Evolutionary conservation across 345 rosid genomes (phyloP), one percentile per base, ranked within the genome.

Genomic region (Microcos paniculata): DNA sequence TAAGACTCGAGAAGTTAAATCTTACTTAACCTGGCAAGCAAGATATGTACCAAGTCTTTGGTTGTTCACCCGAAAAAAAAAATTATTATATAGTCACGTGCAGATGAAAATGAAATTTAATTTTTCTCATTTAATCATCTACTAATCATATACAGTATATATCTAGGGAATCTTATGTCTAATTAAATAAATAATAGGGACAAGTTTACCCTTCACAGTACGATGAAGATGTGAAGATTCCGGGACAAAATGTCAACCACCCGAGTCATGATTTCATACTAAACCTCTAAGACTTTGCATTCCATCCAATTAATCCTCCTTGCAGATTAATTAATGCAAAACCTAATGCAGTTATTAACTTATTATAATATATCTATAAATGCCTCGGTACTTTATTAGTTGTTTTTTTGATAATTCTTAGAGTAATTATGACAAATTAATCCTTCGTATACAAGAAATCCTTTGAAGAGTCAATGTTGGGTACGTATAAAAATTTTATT

Each of bases 11-110:
- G 9, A 58, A 12, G 35, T 58, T 12, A 26, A 58, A 13, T n/a
- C 18, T n/a, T 33, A 12, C 18, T 35, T 35, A 35, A 5, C n/a
- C n/a, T n/a, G n/a, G n/a, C n/a, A n/a, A n/a, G n/a, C 9, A 51
- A 51, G 6, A 21, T 57, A 57, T 15, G 5, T 35, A 35, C 16
- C 23, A 3, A 21, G 46, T 68, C 74, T 33, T n/a, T 16, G 74
- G 74, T 70, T 1, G 74, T 35, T 70, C 62, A 70, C n/a, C 74
- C 49, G 58, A 30, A 49, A 33, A 69, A 49, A 33, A 69, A 30
- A 61, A 30, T 18, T 15, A 6, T 42, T 42, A 42, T 42, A 42
- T 42, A 6, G 45, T 42, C 45, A 42, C 45, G 45, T 42, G 45
- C 45, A 42, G 45, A 42, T 28, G 62, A 12, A 21, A 3, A 26